Evolutionary conservation across 2,329 filamentous ascomycete species (phyloP).

Genomic region (Verticillium nubilum): DNA sequence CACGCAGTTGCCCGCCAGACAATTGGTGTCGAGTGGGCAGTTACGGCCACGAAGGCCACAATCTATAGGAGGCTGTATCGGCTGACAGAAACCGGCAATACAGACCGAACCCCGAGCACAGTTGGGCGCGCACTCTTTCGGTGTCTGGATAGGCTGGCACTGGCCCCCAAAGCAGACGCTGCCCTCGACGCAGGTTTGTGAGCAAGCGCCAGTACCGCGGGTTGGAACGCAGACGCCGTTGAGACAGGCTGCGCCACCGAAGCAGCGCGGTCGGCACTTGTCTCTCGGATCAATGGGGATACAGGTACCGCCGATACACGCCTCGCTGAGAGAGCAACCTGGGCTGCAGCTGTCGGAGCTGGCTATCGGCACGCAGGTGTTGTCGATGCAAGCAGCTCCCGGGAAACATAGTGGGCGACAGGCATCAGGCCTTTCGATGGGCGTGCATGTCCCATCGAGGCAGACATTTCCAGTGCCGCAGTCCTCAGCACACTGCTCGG

Average conservation of each 20-base stretch:
- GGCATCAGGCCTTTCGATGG: not conserved
- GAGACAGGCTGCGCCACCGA: not conserved
- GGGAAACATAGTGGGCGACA: not conserved
- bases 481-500: not conserved
- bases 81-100: not conserved
- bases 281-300: not conserved
- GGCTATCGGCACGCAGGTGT: not conserved
- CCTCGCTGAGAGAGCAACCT: not conserved
- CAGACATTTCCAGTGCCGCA: not conserved
- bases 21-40: not conserved
- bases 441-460: not conserved
- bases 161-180: not conserved
- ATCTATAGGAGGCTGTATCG: not conserved
- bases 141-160: not conserved
- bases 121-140: not conserved
- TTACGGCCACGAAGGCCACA: not conserved
- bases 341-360: not conserved
- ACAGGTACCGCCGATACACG: not conserved
- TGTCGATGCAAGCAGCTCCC: not conserved
- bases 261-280: not conserved
- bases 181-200: not conserved
- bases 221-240: not conserved
- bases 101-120: not conserved
- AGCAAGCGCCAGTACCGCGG: not conserved
- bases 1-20: not conserved